Base-by-base conservation (phyloP, 768 basidiomycete species). In the Clavulina sp. region DNA sequence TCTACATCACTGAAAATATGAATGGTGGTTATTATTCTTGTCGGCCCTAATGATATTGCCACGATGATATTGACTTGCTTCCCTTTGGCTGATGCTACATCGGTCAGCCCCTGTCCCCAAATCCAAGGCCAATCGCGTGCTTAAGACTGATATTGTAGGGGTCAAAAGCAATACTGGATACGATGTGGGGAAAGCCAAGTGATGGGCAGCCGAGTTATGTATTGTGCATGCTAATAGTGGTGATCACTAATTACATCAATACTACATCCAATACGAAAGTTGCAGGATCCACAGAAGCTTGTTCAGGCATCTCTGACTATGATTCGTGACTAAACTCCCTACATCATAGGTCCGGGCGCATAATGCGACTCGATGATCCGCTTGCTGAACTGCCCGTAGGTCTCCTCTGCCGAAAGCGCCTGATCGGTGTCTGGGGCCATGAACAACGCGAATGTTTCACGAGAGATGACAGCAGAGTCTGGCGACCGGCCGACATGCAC, bases 341-440 rank as follows among this genome's bases (percentile, higher is more conserved):
- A n/a, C n/a, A n/a, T n/a, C n/a, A n/a, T n/a, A n/a, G n/a, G n/a
- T n/a, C n/a, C n/a, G n/a, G n/a, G n/a, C 34, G 58, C 57, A 57
- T 78, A 77, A 62, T 83, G 81, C 58, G 73, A 64, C 47, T 67
- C 68, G 53, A 96, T 79, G 21, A 95, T 75, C 52, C 77, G 71
- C 63, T 85, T 84, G 60, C 84, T 87, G 64, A 96, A 97, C 53
- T 81, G 73, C 1, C 93, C 93, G 60, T 93, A 99, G 13, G 85
- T 88, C 60, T 79, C 75, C 5, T 71, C 66, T 30, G 69, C 63
- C 3, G 81, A 78, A 23, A 97, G 74, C 41, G 73, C 71, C 58
- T 84, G 79, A 55, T 84, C 70, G 13, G 81, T 78, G 63, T 93
- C 77, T 4, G 92, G 92, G 62, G 93, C 81, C 84, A 86, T 80